Conservation (phyloP, 192 early-diverging fungal species). For the Coemansia sp. region DNA sequence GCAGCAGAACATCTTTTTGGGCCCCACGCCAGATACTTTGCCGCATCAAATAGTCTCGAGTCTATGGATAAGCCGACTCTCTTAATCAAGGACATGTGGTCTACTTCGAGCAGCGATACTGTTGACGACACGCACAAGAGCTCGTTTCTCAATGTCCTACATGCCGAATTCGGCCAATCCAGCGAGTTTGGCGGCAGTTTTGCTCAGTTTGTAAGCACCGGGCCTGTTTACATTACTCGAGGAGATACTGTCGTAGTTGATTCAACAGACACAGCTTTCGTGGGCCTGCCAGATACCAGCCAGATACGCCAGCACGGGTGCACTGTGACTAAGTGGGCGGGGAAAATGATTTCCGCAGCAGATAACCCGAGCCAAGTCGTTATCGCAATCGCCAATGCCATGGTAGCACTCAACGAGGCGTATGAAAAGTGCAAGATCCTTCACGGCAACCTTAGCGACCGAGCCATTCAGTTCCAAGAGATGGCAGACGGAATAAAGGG, state of each 20-base stretch:
- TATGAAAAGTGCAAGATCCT: not conserved
- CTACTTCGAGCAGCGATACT: constrained; percentile 26
- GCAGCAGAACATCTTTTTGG: not conserved
- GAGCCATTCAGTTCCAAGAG: not conserved
- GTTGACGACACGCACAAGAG: constrained; percentile 3
- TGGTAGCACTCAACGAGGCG: not conserved
- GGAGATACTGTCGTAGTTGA: not conserved
- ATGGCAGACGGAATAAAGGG: not conserved
- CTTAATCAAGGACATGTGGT: constrained; percentile 31
- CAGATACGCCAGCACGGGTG: not conserved
- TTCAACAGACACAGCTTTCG: not conserved
- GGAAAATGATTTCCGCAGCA: constrained; percentile 2
- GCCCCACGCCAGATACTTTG: constrained; percentile 10
- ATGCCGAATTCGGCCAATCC: not conserved
- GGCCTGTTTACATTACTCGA: not conserved
- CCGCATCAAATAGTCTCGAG: constrained; percentile 12
- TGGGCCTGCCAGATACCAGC: not conserved
- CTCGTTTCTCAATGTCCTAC: not conserved
- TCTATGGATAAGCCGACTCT: not conserved
- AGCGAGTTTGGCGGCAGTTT: not conserved
- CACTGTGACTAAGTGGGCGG: not conserved
- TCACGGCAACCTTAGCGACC: not conserved
- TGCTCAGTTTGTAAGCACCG: not conserved
- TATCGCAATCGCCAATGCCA: not conserved
- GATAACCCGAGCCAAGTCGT: not conserved